Base-by-base conservation (phyloP, 345 rosid species). In the Pelargonium nanum region DNA sequence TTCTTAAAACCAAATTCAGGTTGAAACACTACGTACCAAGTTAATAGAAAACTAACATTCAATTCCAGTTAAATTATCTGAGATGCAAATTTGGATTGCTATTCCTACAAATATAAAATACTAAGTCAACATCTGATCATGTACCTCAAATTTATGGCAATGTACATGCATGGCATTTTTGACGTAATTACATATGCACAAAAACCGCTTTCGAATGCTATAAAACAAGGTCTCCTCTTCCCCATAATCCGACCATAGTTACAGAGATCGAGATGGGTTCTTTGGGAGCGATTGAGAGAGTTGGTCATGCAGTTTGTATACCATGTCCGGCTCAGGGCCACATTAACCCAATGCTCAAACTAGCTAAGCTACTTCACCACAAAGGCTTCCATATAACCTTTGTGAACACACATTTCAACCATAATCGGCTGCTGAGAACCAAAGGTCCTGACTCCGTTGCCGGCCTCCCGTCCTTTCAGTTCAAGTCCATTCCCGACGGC, bases 321-420 rank as follows among this genome's bases (percentile, higher is more conserved):
- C 80, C 83, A 8, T 74, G 9, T 55, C 79, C 81, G 15, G 75
- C 82, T 4, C 62, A 59, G 19, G 48, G 62, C 1, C 62, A 59
- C 24, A 40, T 59, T 0, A 34, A 20, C 44, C 48, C 62, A 4
- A 30, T 59, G 50, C 15, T 59, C 23, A 19, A 64, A 24, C 59
- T 64, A 12, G 56, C 68, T 5, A 65, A 57, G 61, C 62, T 65
- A 30, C 56, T 65, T 4, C 68, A 65, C 23, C 26, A 12, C 30
- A 19, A 30, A 12, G 68, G 68, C 45, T 65, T 45, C 60, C 61
- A 57, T n/a, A n/a, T 65, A 32, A 44, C 68, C 24, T 65, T 65
- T 22, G 54, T 64, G 53, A 64, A 64, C 60, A 54, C 67, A 1
- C 32, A 54, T 19, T 57, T 56, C 61, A 64, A 55, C 54, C 68